Evolutionary conservation across 768 basidiomycete species (phyloP), one percentile per base, ranked within the genome.

Genomic region (Trametes cinnabarina): DNA sequence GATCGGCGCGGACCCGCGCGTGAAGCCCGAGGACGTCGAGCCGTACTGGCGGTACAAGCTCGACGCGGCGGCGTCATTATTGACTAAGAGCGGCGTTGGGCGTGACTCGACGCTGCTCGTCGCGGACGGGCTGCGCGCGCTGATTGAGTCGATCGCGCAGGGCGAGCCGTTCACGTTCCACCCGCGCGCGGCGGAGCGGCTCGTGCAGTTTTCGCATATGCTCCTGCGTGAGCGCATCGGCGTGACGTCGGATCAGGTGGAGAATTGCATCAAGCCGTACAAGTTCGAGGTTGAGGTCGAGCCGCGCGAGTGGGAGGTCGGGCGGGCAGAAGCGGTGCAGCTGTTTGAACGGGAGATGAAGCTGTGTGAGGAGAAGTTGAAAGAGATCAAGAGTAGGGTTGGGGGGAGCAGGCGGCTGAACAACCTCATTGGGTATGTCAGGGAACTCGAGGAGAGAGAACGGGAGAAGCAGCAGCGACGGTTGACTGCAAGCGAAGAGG

Each of bases 191-290:
- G 84, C 94, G 17, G 94, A 96, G 62, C 85, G 94, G 23, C 86
- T 99, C 58, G 83, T 91, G 56, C 82, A 96, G 67, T 97, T 98
- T 71, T 92, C 91, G 10, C 95, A 98, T 73, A 84, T 81, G 72
- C 95, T 99, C 68, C 75, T 99, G 51, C 82, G 96, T 57, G 96
- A 98, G 67, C 84, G 96, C 6, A 90, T 98, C 56, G 90, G 92
- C 15, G 75, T 96, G 54, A 94, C 97, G n/a, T 89, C 92, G 4
- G 97, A 99, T 71, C 96, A 98, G 74, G 96, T 99, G 15, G 97
- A 99, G 78, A 99, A 98, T 72, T 96, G 93, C 73, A 98, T 99
- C 79, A 99, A 99, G 74, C 97, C 96, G 26, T 98, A 85, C 82
- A 99, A 99, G 77, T 96, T 97, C 68, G 96, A 98, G 68, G 87